Evolutionary conservation across 148 eudicot genomes (phyloP).

Genomic region (Rhododendron williamsianum): DNA sequence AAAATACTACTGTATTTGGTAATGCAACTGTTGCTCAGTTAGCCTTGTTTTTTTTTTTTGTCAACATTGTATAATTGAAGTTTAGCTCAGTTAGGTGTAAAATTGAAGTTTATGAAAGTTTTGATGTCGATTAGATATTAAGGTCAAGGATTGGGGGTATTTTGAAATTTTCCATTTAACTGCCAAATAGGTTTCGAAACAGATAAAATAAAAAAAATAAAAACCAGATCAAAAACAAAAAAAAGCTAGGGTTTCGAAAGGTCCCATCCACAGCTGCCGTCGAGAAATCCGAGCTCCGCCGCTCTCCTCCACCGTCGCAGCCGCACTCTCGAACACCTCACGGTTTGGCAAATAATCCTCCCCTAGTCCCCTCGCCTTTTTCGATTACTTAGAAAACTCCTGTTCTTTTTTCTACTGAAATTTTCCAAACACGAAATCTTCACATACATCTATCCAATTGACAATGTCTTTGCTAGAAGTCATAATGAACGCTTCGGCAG

Average conservation of each 20-base stretch:
- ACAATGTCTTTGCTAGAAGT: conserved; percentile 56
- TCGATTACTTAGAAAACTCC: not conserved
- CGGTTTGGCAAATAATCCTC: not conserved
- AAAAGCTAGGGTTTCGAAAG: not conserved
- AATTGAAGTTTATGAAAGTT: too few species aligned
- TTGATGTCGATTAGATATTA: too few species aligned
- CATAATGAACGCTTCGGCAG: conserved; percentile 43
- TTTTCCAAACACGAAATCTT: not conserved
- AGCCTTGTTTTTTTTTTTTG: too few species aligned
- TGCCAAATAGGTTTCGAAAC: too few species aligned
- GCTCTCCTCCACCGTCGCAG: not conserved
- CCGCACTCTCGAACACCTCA: not conserved
- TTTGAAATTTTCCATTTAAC: not conserved
- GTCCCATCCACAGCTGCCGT: not conserved
- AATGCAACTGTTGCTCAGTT: too few species aligned
- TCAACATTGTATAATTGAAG: too few species aligned
- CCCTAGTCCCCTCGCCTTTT: not conserved
- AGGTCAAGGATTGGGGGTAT: too few species aligned
- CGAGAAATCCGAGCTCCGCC: not conserved
- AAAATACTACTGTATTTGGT: too few species aligned
- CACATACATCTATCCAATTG: not conserved
- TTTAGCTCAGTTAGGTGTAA: too few species aligned
- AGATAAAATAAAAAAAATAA: too few species aligned
- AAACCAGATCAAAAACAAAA: too few species aligned
- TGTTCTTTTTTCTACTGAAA: not conserved